Base-by-base conservation (phyloP, 1,284 basidiomycete species). In the Cutaneotrichosporon sp. region DNA sequence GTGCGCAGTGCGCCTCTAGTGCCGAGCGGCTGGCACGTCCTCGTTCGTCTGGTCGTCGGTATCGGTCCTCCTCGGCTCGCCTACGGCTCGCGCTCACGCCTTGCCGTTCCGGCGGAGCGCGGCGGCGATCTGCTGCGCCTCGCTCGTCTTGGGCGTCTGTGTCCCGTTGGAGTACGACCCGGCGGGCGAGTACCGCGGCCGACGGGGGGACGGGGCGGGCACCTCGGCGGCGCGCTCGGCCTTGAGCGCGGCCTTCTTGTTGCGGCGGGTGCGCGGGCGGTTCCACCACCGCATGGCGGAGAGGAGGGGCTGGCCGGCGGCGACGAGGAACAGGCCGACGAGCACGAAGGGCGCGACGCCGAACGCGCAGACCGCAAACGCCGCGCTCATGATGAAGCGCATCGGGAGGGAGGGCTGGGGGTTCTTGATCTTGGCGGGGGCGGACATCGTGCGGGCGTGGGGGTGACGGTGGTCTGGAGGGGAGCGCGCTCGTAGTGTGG, bases 321-420 rank as follows among this genome's bases (percentile, higher is more conserved):
- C 20, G 46, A 47, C 47, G 33, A 57, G 31, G 56, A 57, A 29
- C 24, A 57, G 20, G 56, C 56, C 56, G 34, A 57, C 34, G 56
- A 57, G 31, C 34, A 57, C 24, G 34, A 57, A 57, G 46, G 56
- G 56, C 33, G 31, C 33, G 8, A 63, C 53, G 33, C 36, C 53
- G 49, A 63, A 47, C 0, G 61, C 61, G 20, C 46, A 38, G 18
- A 54, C 38, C 4, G 49, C 22, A 34, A 59, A 63, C 13, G 61
- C 46, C 7, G 57, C 61, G 2, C 46, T 52, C 24, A 46, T 56
- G 47, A 54, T 59, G 54, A 58, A 58, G 49, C 61, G 61, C 22
- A 59, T 42, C 16, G 16, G 25, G 27, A 56, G 36, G 16, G 53
- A 25, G 27, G 61, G 61, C 13, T 46, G 57, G 18, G 61, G 61